Conservation (phyloP, 2,329 filamentous ascomycete genomes). For the Monilinia vaccinii-corymbosi region DNA sequence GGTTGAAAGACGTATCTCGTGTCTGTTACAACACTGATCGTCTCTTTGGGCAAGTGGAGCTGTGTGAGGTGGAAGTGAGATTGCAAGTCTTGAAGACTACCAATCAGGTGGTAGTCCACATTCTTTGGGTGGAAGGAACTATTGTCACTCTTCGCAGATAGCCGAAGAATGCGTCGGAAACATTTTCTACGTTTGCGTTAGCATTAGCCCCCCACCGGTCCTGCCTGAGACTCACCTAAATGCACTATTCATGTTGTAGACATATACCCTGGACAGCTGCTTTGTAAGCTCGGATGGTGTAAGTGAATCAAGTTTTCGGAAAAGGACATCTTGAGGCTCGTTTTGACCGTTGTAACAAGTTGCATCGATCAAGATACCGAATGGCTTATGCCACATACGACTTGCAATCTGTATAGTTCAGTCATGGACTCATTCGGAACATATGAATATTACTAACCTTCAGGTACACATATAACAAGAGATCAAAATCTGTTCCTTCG, state of each 20-base stretch:
- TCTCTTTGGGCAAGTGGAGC: slow-evolving; percentile 59
- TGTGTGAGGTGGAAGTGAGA: slow-evolving; percentile 58
- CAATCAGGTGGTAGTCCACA: slow-evolving; percentile 56
- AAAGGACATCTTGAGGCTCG: slow-evolving; percentile 56
- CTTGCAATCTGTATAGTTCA: slow-evolving; percentile 48
- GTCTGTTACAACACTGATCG: slow-evolving; percentile 58
- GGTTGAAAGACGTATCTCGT: slow-evolving; percentile 57
- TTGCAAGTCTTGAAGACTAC: slow-evolving; percentile 57
- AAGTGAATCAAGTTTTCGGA: slow-evolving; percentile 53
- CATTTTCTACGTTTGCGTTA: slow-evolving; percentile 45
- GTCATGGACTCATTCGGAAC: background rate
- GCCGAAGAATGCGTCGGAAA: slow-evolving; percentile 53
- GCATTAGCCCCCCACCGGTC: background rate
- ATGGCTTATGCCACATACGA: slow-evolving; percentile 59
- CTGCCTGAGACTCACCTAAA: slow-evolving; percentile 49
- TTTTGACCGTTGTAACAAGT: slow-evolving; percentile 62
- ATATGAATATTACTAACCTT: slow-evolving; percentile 39
- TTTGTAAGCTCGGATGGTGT: slow-evolving; percentile 52
- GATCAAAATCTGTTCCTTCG: slow-evolving; percentile 56
- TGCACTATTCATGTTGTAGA: slow-evolving; percentile 67
- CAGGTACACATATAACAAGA: slow-evolving; percentile 57
- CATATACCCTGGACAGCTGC: slow-evolving; percentile 52
- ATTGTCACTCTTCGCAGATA: slow-evolving; percentile 50
- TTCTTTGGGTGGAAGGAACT: slow-evolving; percentile 55
- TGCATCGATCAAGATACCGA: slow-evolving; percentile 58